Base-by-base conservation (phyloP, 1,284 basidiomycete genomes). In the Puccinia triticina region DNA sequence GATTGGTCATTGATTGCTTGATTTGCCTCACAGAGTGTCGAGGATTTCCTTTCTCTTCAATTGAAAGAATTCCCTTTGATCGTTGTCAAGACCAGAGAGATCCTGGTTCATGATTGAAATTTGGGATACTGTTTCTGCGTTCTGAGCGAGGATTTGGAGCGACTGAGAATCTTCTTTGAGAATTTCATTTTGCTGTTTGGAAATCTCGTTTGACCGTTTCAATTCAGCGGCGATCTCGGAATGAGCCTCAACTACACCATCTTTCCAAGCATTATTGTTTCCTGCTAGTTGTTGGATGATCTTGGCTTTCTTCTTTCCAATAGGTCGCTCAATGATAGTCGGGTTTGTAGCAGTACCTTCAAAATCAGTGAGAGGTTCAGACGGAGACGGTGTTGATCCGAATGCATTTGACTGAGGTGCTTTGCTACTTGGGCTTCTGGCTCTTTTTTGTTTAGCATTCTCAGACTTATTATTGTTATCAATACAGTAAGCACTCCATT, bases 291-390 rank as follows among this genome's bases (percentile, higher is more conserved):
- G 16, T 14, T 50, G 16, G 18, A 11, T 0, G 7, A 34, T 3
- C 7, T 50, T 72, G 0, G 69, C 46, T n/a, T n/a, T 29, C 46
- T 72, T 72, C 12, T 72, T 72, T 7, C 69, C 46, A 26, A 72
- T 29, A 48, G 69, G 46, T 14, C 26, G 2, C 14, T 32, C 0
- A 7, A 40, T 10, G 21, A 1, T 29, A 16, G 69, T 29, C 0
- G 11, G 8, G 14, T 72, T 26, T 8, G 5, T 50, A n/a, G 34
- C 14, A 2, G 43, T 48, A 10, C 1, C 69, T 50, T 72, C 69
- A 50, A 50, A 48, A 18, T 72, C 69, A 12, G 46, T 40, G 37
- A 43, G 21, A 7, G 64, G 37, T 8, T 66, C 64, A 3, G 64
- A 40, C 1, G 37, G 23, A 21, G 3, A 1, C 2, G 16, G 18